A percentile compares a stretch with the other conserved stretches of the same genome.
These are phyloP conservation scores for Colletotrichum australisinense DNA, from an alignment of 2,329 filamentous ascomycete genomes.

Conservation along the genomic window DNA sequence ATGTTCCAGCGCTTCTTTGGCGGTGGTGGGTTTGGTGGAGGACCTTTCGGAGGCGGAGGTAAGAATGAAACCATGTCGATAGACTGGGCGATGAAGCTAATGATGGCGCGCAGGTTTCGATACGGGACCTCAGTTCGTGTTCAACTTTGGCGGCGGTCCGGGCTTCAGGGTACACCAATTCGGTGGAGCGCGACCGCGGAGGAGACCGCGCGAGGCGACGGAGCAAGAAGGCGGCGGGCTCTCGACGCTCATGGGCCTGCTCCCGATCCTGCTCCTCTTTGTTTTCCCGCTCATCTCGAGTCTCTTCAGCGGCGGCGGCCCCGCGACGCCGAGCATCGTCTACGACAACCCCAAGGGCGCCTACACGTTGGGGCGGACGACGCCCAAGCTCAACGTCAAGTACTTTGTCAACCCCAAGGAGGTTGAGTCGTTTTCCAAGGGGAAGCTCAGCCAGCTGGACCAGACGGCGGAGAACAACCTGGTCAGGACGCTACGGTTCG, in stretches of 20 bases:
- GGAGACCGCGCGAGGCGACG: slow-evolving; percentile 76
- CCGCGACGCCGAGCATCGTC: slow-evolving; percentile 75
- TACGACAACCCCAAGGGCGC: slow-evolving; percentile 80
- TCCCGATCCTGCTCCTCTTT: slow-evolving; percentile 92
- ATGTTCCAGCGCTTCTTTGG: slow-evolving; percentile 98
- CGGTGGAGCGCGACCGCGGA: slow-evolving; percentile 80
- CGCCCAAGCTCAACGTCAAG: slow-evolving; percentile 76
- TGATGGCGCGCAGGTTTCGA: slow-evolving; percentile 67
- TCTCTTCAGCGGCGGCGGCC: slow-evolving; percentile 71
- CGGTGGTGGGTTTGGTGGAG: slow-evolving; percentile 73
- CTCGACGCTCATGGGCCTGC: slow-evolving; percentile 76
- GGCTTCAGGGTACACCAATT: slow-evolving; percentile 97
- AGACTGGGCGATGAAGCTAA: slow-evolving; percentile 12
- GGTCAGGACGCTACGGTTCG: slow-evolving; percentile 72
- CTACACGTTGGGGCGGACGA: slow-evolving; percentile 79
- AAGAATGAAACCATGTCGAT: slow-evolving; percentile 28
- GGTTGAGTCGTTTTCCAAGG: slow-evolving; percentile 74
- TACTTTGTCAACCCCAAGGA: slow-evolving; percentile 90
- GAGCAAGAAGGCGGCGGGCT: slow-evolving; percentile 63
- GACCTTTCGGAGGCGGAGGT: slow-evolving; percentile 56
- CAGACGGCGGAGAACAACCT: slow-evolving; percentile 80
- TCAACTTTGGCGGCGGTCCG: slow-evolving; percentile 92
- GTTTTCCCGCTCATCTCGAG: slow-evolving; percentile 86
- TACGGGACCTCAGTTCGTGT: slow-evolving; percentile 88
- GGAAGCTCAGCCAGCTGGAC: slow-evolving; percentile 81